Conservation (phyloP, 2,329 filamentous ascomycete genomes). For the Venturia effusa region DNA sequence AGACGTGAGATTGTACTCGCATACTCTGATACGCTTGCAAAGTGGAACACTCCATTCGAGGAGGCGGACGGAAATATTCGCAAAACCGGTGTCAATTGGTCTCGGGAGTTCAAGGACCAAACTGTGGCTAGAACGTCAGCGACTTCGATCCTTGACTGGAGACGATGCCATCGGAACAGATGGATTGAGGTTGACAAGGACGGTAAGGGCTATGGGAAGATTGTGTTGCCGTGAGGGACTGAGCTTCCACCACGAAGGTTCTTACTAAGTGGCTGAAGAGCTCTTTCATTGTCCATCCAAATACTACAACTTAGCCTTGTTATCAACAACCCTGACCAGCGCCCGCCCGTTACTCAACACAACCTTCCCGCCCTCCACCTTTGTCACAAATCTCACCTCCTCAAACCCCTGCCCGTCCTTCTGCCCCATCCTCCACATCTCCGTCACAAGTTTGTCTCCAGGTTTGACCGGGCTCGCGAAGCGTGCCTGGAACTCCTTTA, state of each 20-base stretch:
- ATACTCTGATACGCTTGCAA: no score
- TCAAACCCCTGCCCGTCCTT: constrained; percentile 55
- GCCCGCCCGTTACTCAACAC: constrained; percentile 81
- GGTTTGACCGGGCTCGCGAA: constrained; percentile 79
- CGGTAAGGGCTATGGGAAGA: background rate
- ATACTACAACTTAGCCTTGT: constrained; percentile 30
- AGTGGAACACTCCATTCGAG: no score
- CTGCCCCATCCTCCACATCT: constrained; percentile 70
- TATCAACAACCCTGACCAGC: constrained; percentile 54
- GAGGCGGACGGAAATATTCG: no score
- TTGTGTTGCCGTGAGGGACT: background rate
- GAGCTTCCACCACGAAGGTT: no score
- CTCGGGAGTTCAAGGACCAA: no score
- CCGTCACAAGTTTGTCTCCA: constrained; percentile 68
- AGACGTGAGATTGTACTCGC: no score
- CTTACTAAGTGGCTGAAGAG: background rate
- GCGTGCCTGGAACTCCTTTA: constrained; percentile 80
- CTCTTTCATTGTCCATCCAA: constrained; percentile 1
- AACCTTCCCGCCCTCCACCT: constrained; percentile 70
- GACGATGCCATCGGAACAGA: no score
- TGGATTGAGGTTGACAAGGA: no score
- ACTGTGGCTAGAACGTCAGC: no score
- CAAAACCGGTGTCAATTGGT: no score
- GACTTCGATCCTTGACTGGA: no score
- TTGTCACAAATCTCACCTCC: constrained; percentile 71